Percentiles rank a stretch among this genome's conserved stretches.
Conservation (phyloP, 805 yeast genomes). For the Wickerhamomyces subpelliculosus region DNA sequence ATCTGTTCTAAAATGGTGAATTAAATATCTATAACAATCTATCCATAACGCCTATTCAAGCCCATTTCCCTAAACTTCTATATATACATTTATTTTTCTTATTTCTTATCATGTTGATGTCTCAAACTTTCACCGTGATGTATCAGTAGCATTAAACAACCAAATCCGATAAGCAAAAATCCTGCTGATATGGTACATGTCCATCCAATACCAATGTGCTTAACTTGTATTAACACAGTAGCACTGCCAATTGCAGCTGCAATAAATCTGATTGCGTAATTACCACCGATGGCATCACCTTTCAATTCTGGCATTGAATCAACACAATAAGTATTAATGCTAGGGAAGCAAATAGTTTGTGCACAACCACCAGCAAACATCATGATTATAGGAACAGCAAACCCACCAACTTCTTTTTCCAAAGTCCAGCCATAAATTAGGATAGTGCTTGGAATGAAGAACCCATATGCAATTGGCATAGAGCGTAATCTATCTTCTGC, state of each 20-base stretch:
- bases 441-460: slow-evolving; percentile 37
- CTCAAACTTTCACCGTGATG: slow-evolving; percentile 35
- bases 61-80: no score
- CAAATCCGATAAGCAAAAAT: slow-evolving; percentile 32
- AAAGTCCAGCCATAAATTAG: slow-evolving; percentile 50
- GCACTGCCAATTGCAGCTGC: slow-evolving; percentile 48
- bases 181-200: slow-evolving; percentile 42
- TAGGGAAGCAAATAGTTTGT: slow-evolving; percentile 46
- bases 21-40: no score
- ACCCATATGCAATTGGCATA: slow-evolving; percentile 31
- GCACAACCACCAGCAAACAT: slow-evolving; percentile 43
- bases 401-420: slow-evolving; percentile 44
- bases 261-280: slow-evolving; percentile 42
- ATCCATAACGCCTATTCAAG: no score
- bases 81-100: no score
- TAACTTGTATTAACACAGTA: slow-evolving; percentile 37
- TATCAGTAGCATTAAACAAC: slow-evolving; percentile 27
- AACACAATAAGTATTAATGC: slow-evolving; percentile 50
- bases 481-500: slow-evolving; percentile 48
- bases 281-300: slow-evolving; percentile 51
- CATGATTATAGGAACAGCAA: slow-evolving; percentile 44
- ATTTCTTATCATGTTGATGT: background rate
- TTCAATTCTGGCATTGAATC: slow-evolving; percentile 48
- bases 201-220: slow-evolving; percentile 52
- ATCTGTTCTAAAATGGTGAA: no score